Percentiles rank a stretch among this genome's conserved stretches.
phyloP scores from a whole-genome alignment of 257 asterid species.

The Gardenia jasminoides region DNA sequence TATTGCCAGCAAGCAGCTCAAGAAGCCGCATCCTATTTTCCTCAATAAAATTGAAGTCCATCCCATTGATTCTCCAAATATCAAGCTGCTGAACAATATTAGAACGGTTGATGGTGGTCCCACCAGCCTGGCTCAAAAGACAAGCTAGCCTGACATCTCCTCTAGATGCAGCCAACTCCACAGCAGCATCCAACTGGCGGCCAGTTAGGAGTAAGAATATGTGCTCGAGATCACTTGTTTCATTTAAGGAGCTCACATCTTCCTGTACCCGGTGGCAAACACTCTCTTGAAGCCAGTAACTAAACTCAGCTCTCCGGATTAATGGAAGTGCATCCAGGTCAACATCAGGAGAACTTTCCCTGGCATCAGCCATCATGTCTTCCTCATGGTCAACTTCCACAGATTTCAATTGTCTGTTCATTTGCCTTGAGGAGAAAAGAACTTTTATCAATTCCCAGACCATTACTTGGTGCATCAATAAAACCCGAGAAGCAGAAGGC shows the following conservation, averaged over 20 bases:
- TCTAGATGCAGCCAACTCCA: constrained; percentile 88
- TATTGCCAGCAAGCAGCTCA: constrained; percentile 91
- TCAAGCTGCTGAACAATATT: constrained; percentile 78
- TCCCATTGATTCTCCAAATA: constrained; percentile 85
- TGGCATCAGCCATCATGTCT: constrained; percentile 68
- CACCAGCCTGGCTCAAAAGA: constrained; percentile 93
- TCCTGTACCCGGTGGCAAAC: constrained; percentile 87
- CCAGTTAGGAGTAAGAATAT: constrained; percentile 89
- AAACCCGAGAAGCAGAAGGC: constrained; percentile 57
- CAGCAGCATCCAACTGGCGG: constrained; percentile 87
- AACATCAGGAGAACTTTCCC: constrained; percentile 53
- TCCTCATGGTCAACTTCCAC: constrained; percentile 66
- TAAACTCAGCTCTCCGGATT: constrained; percentile 79
- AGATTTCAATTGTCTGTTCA: constrained; percentile 40
- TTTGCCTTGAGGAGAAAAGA: constrained; percentile 69
- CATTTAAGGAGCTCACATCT: constrained; percentile 70
- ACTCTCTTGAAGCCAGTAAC: constrained; percentile 95
- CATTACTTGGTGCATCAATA: constrained; percentile 87
- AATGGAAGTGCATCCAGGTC: constrained; percentile 82
- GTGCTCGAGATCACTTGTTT: constrained; percentile 66
- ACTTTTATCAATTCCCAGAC: constrained; percentile 92
- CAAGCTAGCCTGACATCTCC: constrained; percentile 97
- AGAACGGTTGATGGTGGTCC: constrained; percentile 59
- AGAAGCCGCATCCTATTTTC: constrained; percentile 72
- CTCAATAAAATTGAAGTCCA: constrained; percentile 88